Evolutionary conservation across 176 grass and related monocot genomes (phyloP), one percentile per base, ranked within the genome.

Genomic region (Tuctoria greenei): DNA sequence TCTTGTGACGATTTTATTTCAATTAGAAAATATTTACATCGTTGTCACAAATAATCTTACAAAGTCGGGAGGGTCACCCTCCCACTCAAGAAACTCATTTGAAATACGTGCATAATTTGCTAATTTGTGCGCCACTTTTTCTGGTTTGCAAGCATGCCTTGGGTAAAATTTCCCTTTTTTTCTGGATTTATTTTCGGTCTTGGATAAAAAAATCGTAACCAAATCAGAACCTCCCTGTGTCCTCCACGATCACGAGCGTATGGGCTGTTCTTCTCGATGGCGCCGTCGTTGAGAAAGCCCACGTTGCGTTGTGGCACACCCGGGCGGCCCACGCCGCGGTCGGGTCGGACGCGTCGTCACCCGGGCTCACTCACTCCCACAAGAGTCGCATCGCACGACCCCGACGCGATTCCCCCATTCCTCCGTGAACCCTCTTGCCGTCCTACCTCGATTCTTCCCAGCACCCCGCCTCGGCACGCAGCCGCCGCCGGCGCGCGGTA

Each of bases 321-420:
- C 10, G 55, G 26, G 3, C 55, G 55, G 17, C 3, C 6, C 50
- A 50, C 73, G 46, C n/a, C 9, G 71, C 56, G 36, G 71, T 28
- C 54, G 39, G 44, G 41, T 28, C 54, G 39, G 44, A 31, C 68
- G 23, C 77, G 41, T 18, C 39, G 42, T 42, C 64, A 18, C 27
- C 25, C 5, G 12, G 26, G 35, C 17, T 52, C 7, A 14, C 40
- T 61, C 59, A 49, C 39, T 15, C 27, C 38, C 59, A 28, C 15
- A 60, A n/a, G n/a, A n/a, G 66, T 20, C 31, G 20, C 39, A 56
- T 56, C 52, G 8, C 55, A 26, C 55, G 10, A 58, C 83, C 54
- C 55, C 74, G 63, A 57, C 61, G 83, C 71, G 71, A 86, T 58
- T 65, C 44, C 71, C 64, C 55, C 25, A 69, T 69, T 76, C 71